Evolutionary conservation across 2,329 filamentous ascomycete genomes (phyloP), one percentile per base, ranked within the genome.

Genomic region (Sporothrix mexicana): DNA sequence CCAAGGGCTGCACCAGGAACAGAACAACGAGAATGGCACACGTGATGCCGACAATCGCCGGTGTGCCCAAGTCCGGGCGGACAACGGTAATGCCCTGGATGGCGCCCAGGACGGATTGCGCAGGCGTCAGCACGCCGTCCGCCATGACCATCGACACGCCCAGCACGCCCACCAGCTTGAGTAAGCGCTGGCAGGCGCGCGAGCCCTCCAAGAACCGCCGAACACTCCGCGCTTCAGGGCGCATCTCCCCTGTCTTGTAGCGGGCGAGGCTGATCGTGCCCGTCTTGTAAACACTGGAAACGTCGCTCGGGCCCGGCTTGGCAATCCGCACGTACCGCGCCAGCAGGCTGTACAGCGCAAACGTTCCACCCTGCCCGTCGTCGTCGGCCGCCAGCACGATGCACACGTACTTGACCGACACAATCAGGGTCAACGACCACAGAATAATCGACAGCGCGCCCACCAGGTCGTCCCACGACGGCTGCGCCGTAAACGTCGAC

Each of bases 101-200:
- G 1, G 91, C 90, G 36, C 91, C 91, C 6, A 93, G 84, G 1
- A 92, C 88, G 2, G 90, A 92, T 78, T 93, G 90, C 0, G 91
- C 91, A 0, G 90, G 91, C 1, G 90, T 92, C 36, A 92, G 81
- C 12, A 92, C 86, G 62, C 90, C 90, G 78, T 77, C 85, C 4
- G 85, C 84, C 81, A 92, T 89, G 74, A 92, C 89, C 85, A 92
- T 88, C 41, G 88, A 88, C 10, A 92, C 90, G 12, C 88, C 90
- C 9, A 92, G 81, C 1, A 92, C 88, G 1, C 89, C 90, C 61
- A 91, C 84, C 1, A 86, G 81, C 77, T 91, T 91, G 20, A 93
- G 81, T 0, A 88, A 75, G 12, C 82, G 81, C 47, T 88, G 86
- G 20, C 86, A 84, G 66, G 85, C 79, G 5, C 73, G 81, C 73